Evolutionary conservation across 2,329 filamentous ascomycete genomes (phyloP).

Genomic region (Aspergillus niger): DNA sequence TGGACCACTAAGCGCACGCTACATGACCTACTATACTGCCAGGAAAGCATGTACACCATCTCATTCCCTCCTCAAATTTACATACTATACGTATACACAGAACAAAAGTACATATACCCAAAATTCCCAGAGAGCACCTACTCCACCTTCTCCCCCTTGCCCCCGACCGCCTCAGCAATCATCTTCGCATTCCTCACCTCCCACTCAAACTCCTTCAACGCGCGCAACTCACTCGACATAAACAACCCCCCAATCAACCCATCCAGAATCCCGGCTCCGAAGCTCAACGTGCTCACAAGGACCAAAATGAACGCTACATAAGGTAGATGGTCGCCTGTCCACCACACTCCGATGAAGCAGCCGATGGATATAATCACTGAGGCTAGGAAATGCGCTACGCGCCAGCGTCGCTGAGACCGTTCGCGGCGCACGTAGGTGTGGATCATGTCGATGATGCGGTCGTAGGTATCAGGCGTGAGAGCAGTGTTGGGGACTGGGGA

Average conservation of each 20-base stretch:
- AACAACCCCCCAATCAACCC: conserved; percentile 87
- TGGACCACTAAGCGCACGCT: too few relatives aligned
- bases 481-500: conserved; percentile 27
- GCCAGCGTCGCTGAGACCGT: conserved; percentile 68
- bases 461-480: conserved; percentile 59
- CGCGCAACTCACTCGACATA: conserved; percentile 77
- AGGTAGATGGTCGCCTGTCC: conserved; percentile 64
- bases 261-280: conserved; percentile 76
- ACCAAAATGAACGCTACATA: conserved; percentile 80
- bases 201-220: conserved; percentile 89
- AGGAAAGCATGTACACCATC: too few relatives aligned
- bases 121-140: too few relatives aligned
- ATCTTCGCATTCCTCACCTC: conserved; percentile 70
- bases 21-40: too few relatives aligned
- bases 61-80: too few relatives aligned
- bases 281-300: conserved; percentile 73
- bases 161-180: background rate
- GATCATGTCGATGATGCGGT: conserved; percentile 73
- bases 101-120: too few relatives aligned
- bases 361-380: conserved; percentile 69
- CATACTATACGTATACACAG: too few relatives aligned
- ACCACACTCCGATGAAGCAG: conserved; percentile 84
- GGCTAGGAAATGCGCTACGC: conserved; percentile 71
- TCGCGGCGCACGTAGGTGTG: conserved; percentile 71
- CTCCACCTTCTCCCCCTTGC: too few relatives aligned